These are phyloP conservation scores for Pseudophaeomoniella oleicola DNA, from an alignment of 2,329 filamentous ascomycete genomes.

Conservation along the genomic window DNA sequence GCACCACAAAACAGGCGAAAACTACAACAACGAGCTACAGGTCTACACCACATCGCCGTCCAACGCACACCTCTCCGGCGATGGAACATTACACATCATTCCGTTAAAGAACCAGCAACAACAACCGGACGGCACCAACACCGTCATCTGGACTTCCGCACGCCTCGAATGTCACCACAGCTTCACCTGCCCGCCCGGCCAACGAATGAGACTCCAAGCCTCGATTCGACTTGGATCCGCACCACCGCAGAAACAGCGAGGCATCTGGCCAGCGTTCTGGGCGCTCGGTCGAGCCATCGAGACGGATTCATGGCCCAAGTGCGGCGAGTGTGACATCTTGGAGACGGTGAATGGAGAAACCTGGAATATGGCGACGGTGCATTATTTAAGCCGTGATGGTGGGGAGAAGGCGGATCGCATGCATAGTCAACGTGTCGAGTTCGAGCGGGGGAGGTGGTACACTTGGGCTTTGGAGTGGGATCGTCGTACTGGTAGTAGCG, in stretches of 20 bases:
- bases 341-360: slow-evolving; percentile 9
- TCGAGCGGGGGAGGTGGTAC: no score
- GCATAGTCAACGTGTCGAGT: no score
- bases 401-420: no score
- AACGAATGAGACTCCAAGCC: slow-evolving; percentile 8
- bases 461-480: background rate
- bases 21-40: slow-evolving; percentile 9
- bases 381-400: slow-evolving; percentile 3
- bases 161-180: slow-evolving; percentile 10
- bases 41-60: slow-evolving; percentile 7
- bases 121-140: no score
- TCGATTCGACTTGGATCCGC: slow-evolving; percentile 7
- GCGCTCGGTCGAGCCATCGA: slow-evolving; percentile 7
- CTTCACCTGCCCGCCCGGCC: slow-evolving; percentile 9
- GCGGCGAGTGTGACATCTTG: slow-evolving; percentile 11
- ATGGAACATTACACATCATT: slow-evolving; percentile 7
- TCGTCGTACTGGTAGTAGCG: background rate
- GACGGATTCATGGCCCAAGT: slow-evolving; percentile 8
- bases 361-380: slow-evolving; percentile 8
- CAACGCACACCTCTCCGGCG: slow-evolving; percentile 6
- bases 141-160: slow-evolving; percentile 9
- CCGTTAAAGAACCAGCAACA: slow-evolving; percentile 7
- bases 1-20: slow-evolving; percentile 7
- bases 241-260: slow-evolving; percentile 7
- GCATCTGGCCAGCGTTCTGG: slow-evolving; percentile 13